Conservation (phyloP, 2,329 filamentous ascomycete genomes). For the Aureobasidium sp. region DNA sequence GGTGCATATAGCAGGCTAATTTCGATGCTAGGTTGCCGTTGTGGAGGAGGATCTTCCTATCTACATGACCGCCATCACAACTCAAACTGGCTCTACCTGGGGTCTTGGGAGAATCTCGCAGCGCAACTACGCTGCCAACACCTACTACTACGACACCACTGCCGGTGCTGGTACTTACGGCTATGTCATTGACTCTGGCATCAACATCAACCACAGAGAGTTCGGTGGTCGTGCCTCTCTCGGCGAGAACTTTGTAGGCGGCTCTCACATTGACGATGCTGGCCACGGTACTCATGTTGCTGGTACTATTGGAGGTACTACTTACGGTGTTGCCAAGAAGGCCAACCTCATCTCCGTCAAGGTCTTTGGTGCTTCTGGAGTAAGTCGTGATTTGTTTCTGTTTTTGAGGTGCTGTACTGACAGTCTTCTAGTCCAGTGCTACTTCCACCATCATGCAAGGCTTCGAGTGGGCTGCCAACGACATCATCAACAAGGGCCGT, state of each 20-base stretch:
- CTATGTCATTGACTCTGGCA: slow-evolving; percentile 35
- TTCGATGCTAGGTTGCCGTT: not conserved
- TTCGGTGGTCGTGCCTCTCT: slow-evolving; percentile 32
- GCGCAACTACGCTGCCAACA: slow-evolving; percentile 7
- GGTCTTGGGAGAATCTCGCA: slow-evolving; percentile 22
- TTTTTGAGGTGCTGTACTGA: not conserved
- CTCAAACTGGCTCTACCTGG: slow-evolving; percentile 21
- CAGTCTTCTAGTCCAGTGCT: slow-evolving; percentile 29
- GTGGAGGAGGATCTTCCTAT: slow-evolving; percentile 17
- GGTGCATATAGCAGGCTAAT: not conserved
- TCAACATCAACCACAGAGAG: slow-evolving; percentile 25
- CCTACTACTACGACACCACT: slow-evolving; percentile 19
- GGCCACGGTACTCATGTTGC: slow-evolving; percentile 60
- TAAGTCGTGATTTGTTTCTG: not conserved
- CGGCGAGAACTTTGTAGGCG: slow-evolving; percentile 27
- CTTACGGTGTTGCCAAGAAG: slow-evolving; percentile 57
- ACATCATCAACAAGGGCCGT: slow-evolving; percentile 23
- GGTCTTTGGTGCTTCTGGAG: slow-evolving; percentile 35
- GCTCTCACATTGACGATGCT: slow-evolving; percentile 41
- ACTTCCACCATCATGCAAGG: slow-evolving; percentile 52
- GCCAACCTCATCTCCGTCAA: slow-evolving; percentile 53
- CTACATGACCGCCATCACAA: slow-evolving; percentile 16
- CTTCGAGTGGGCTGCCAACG: slow-evolving; percentile 46
- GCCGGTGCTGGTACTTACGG: slow-evolving; percentile 33
- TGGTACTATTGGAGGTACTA: slow-evolving; percentile 54